Conservation (phyloP, 345 rosid genomes). For the Eucalyptus tenuipes region DNA sequence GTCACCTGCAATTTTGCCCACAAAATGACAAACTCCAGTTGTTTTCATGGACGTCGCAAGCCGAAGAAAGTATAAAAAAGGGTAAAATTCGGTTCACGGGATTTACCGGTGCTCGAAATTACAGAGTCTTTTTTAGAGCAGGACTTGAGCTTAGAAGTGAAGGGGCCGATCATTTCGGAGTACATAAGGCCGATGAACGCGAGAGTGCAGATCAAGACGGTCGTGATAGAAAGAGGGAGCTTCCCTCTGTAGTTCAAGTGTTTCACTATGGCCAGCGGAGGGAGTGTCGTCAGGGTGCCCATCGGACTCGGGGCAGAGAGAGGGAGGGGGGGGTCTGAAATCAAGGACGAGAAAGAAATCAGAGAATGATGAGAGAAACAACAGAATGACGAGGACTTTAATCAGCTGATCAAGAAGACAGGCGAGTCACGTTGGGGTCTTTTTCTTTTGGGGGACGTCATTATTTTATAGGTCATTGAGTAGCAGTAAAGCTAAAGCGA, state of each 20-base stretch:
- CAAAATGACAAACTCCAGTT: neutral
- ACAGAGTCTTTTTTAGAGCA: slow-evolving; percentile 9
- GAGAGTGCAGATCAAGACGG: slow-evolving; percentile 29
- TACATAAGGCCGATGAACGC: slow-evolving; percentile 55
- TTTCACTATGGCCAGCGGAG: slow-evolving; percentile 18
- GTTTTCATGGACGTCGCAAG: neutral
- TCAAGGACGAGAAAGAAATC: slow-evolving; percentile 22
- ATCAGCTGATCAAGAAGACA: neutral
- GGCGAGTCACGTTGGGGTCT: neutral
- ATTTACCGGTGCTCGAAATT: neutral
- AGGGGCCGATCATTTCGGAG: slow-evolving; percentile 34
- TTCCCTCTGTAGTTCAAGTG: slow-evolving; percentile 24
- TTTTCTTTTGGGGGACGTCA: neutral
- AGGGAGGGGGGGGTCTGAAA: neutral
- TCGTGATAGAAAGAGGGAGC: slow-evolving; percentile 43
- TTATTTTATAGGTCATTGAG: slow-evolving; percentile 27
- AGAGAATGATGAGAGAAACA: neutral
- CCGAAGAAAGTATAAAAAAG: neutral
- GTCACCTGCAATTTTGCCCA: slow-evolving; percentile 3
- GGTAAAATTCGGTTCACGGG: neutral
- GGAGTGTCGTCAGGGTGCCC: neutral
- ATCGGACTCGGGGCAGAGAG: neutral
- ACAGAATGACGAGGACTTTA: slow-evolving; percentile 12
- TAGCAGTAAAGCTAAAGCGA: slow-evolving; percentile 68
- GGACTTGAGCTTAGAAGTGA: slow-evolving; percentile 32